Conservation (phyloP, 192 early-diverging fungal species). For the Backusella psychrophila region DNA sequence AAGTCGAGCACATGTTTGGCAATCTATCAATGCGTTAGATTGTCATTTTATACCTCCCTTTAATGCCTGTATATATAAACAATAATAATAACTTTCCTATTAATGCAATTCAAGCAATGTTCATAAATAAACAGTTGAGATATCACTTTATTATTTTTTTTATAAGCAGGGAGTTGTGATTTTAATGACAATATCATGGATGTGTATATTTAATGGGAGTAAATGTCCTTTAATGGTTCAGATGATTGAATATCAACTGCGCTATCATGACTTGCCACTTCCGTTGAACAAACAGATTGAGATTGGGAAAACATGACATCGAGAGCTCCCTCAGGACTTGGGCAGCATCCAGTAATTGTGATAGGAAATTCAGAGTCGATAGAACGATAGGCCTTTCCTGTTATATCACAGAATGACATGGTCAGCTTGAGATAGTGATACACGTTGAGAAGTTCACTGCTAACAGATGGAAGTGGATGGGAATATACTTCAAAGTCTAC, state of each 20-base stretch:
- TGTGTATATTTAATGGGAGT: not conserved
- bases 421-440: not conserved
- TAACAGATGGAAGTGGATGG: not conserved
- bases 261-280: not conserved
- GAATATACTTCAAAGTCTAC: not conserved
- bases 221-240: not conserved
- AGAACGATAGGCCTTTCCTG: not conserved
- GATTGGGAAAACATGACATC: not conserved
- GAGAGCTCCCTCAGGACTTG: not conserved
- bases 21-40: conserved; percentile 7
- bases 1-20: conserved; percentile 26
- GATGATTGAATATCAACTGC: not conserved
- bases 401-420: not conserved
- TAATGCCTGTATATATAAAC: not conserved
- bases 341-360: not conserved
- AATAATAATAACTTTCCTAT: not conserved
- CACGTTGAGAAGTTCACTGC: not conserved
- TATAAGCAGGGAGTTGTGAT: no score
- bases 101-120: not conserved
- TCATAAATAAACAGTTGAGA: no score
- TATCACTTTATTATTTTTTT: no score
- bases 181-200: not conserved
- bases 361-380: not conserved
- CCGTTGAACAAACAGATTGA: not conserved
- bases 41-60: not conserved